Evolutionary conservation across 192 early-diverging fungal species (phyloP).

Genomic region (Coemansia asiatica): DNA sequence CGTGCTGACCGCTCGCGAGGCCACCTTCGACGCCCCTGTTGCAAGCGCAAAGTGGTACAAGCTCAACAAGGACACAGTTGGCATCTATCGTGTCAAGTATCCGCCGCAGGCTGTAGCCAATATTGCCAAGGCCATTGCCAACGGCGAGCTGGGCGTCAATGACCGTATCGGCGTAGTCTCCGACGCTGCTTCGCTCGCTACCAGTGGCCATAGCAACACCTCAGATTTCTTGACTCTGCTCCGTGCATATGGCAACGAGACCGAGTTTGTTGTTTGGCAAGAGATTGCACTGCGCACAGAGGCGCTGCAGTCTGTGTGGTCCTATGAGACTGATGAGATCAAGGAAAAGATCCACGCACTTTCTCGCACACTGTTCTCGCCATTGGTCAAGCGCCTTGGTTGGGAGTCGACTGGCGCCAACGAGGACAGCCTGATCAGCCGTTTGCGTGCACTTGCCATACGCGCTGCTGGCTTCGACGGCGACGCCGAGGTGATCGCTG

Average conservation of each 20-base stretch:
- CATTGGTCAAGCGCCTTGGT: constrained; percentile 71
- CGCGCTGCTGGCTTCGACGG: constrained; percentile 67
- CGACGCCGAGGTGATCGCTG: constrained; percentile 63
- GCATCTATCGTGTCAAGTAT: constrained; percentile 87
- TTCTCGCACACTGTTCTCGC: constrained; percentile 69
- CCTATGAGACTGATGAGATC: constrained; percentile 63
- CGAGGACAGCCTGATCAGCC: constrained; percentile 74
- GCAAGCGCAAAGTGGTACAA: constrained; percentile 68
- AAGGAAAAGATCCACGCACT: constrained; percentile 65
- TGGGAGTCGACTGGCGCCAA: constrained; percentile 65
- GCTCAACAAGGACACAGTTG: constrained; percentile 78
- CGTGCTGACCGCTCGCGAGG: constrained; percentile 53
- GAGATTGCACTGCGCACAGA: constrained; percentile 63
- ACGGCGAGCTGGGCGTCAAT: constrained; percentile 60
- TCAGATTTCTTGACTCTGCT: constrained; percentile 74
- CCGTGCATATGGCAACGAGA: constrained; percentile 70
- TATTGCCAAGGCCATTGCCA: constrained; percentile 59
- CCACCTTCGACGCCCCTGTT: constrained; percentile 55
- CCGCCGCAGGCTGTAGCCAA: constrained; percentile 58
- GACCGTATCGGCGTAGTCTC: constrained; percentile 85
- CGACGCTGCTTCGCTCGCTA: constrained; percentile 79
- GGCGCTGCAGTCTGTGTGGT: constrained; percentile 66
- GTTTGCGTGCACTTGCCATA: constrained; percentile 76
- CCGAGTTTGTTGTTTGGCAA: constrained; percentile 77
- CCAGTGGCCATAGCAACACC: constrained; percentile 80